Percentiles rank a stretch among this genome's conserved stretches.
phyloP scores from a whole-genome alignment of 768 basidiomycete genomes.

The Mycena galopus region DNA sequence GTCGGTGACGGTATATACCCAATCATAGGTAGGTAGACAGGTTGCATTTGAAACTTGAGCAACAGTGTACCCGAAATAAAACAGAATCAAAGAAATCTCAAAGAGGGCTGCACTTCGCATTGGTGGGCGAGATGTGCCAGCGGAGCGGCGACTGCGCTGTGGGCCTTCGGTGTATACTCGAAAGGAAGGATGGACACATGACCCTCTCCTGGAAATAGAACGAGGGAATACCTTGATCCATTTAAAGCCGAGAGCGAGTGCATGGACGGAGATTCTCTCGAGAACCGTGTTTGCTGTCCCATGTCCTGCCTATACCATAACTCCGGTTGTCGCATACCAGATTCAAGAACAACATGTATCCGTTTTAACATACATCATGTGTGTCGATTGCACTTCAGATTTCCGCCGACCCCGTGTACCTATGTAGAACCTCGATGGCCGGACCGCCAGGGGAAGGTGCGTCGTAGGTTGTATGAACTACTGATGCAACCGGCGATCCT shows the following conservation, averaged over 20 bases:
- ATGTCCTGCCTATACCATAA: neutral
- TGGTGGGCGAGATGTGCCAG: neutral
- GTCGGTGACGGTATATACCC: slow-evolving; percentile 27
- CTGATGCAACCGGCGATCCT: slow-evolving; percentile 37
- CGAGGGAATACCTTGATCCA: neutral
- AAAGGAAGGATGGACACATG: neutral
- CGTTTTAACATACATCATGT: neutral
- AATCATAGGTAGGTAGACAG: slow-evolving; percentile 20
- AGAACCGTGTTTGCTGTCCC: neutral
- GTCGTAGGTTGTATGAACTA: slow-evolving; percentile 36
- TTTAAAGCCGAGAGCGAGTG: too few relatives aligned
- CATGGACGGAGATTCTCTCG: slow-evolving; percentile 3
- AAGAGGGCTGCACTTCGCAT: neutral
- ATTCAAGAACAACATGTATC: neutral
- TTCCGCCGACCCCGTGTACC: slow-evolving; percentile 50
- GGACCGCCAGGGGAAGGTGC: slow-evolving; percentile 41
- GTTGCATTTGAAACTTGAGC: slow-evolving; percentile 3
- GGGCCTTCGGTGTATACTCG: too few relatives aligned
- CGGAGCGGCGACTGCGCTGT: neutral
- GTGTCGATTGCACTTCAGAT: slow-evolving; percentile 36
- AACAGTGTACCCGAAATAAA: neutral
- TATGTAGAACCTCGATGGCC: slow-evolving; percentile 38
- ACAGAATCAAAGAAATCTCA: neutral
- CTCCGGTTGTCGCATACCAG: neutral
- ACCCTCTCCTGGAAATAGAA: neutral